Base-by-base conservation (phyloP, 2,329 filamentous ascomycete species). In the Diaporthe sp. region DNA sequence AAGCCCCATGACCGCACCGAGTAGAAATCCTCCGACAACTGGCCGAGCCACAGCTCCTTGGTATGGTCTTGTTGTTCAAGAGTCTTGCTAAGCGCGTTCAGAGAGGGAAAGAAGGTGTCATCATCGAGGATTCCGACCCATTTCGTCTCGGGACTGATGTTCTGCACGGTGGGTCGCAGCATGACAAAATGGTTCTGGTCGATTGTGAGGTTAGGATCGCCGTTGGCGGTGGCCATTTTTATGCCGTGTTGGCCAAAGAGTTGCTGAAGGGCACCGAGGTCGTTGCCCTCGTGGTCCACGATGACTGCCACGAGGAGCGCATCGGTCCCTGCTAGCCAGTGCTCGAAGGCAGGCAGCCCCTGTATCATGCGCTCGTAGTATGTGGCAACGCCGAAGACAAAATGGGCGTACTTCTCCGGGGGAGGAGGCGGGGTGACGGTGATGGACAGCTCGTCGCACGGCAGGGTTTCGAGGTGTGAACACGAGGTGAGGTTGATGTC, bases 81-180 rank as follows among this genome's bases (percentile, higher is more conserved):
- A 8, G 86, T 84, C n/a, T 86, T 81, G 31, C 87, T 83, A 22
- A 92, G 83, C 0, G 85, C 84, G 70, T 87, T 81, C 59, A 92
- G 86, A 2, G 88, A 89, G 2, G 88, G 87, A 80, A 92, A 92
- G 81, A 92, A 92, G 1, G 91, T 92, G 78, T 92, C 91, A 79
- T 92, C 91, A 79, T 92, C 90, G 51, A 92, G 86, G 67, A 92
- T 84, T 61, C 86, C 88, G 19, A 87, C 86, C 90, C 91, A 92
- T 44, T 84, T 83, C 0, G 89, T 90, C 19, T 84, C 79, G 0
- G 85, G 81, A 13, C 82, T 85, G 44, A 84, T 81, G 68, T 86
- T 83, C 34, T 84, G 80, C 34, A 89, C 81, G 76, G 92, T 85
- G 51, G 88, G 84, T 39, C 86, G 83, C 12, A 92, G 81, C 17